phyloP scores from a whole-genome alignment of 75 land plant species.

The Adiantum capillusveneris region DNA sequence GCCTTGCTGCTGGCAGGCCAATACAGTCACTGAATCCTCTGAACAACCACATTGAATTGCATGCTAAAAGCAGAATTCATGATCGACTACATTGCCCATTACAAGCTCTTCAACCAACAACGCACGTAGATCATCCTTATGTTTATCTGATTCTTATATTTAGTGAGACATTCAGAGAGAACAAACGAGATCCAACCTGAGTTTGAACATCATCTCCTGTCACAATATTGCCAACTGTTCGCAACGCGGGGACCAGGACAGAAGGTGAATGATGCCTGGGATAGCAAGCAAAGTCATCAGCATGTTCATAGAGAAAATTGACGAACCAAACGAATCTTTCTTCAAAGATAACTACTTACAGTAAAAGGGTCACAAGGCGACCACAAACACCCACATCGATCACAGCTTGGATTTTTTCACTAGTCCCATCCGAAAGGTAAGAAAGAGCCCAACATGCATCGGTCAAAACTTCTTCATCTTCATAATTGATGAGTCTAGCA shows the following conservation, averaged over 20 bases:
- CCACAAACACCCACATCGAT: slow-evolving; percentile 39
- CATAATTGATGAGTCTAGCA: slow-evolving; percentile 29
- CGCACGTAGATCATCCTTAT: no score
- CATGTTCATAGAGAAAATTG: not conserved
- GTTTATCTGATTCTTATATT: no score
- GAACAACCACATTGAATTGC: no score
- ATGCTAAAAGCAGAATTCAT: no score
- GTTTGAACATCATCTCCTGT: slow-evolving; percentile 75
- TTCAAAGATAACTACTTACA: slow-evolving; percentile 14
- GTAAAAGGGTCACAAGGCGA: slow-evolving; percentile 29
- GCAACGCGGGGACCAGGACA: slow-evolving; percentile 56
- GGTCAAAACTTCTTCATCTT: slow-evolving; percentile 35
- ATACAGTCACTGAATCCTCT: no score
- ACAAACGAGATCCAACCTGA: slow-evolving; percentile 32
- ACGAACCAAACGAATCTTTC: not conserved
- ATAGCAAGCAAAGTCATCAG: not conserved
- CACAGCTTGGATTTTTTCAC: slow-evolving; percentile 34
- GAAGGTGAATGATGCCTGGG: slow-evolving; percentile 58
- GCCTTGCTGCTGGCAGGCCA: no score
- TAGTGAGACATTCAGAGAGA: no score
- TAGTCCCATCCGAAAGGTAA: slow-evolving; percentile 35
- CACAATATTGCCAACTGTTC: slow-evolving; percentile 58
- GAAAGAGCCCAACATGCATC: slow-evolving; percentile 51
- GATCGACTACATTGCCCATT: no score
- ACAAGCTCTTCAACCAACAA: no score